These are phyloP conservation scores for Sedum album DNA, from an alignment of 164 flowering plant species.

Conservation along the genomic window DNA sequence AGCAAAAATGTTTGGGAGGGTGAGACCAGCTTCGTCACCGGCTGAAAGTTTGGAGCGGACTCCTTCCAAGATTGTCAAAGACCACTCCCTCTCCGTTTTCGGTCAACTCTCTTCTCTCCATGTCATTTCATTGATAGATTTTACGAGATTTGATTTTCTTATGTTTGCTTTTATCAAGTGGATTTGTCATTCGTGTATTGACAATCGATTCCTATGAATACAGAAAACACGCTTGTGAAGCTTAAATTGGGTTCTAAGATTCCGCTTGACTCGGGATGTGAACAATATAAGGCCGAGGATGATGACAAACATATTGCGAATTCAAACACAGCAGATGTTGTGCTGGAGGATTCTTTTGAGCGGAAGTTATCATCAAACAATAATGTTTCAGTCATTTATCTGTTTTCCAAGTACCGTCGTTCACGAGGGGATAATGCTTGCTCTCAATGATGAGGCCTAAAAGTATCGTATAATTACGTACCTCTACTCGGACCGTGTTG, in stretches of 20 bases:
- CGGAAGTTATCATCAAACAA: neutral
- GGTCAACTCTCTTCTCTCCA: neutral
- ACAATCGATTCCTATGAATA: too few relatives aligned
- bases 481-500: too few relatives aligned
- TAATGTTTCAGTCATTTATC: neutral
- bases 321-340: neutral
- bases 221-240: neutral
- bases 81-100: constrained; percentile 7
- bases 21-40: neutral
- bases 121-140: neutral
- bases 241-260: neutral
- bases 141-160: neutral
- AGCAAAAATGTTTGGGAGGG: neutral
- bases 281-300: neutral
- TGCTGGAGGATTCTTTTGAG: neutral
- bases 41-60: neutral
- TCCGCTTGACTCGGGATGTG: neutral
- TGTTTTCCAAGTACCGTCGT: constrained; percentile 1
- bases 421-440: neutral
- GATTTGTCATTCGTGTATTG: neutral
- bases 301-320: neutral
- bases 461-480: neutral
- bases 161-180: neutral
- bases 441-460: neutral
- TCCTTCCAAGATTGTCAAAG: constrained; percentile 1